These are phyloP conservation scores for Wickerhamiella pararugosa DNA, from an alignment of 1,139 yeast genomes.

Conservation along the genomic window DNA sequence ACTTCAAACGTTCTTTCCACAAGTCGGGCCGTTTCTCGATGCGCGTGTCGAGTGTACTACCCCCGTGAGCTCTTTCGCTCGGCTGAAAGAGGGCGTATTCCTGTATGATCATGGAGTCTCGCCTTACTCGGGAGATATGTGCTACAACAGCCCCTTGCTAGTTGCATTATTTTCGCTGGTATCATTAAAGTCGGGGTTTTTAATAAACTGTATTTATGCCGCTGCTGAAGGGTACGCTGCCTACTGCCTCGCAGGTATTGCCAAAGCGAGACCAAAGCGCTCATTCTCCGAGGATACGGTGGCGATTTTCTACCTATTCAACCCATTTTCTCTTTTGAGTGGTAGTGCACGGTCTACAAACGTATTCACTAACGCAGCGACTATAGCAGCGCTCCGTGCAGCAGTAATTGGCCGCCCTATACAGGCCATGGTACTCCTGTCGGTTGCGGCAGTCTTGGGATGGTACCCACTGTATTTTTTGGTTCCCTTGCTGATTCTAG, in stretches of 20 bases:
- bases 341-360: slow-evolving; percentile 57
- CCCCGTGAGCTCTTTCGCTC: slow-evolving; percentile 50
- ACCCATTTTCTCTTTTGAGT: slow-evolving; percentile 61
- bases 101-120: slow-evolving; percentile 44
- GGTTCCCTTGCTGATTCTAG: slow-evolving; percentile 8
- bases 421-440: slow-evolving; percentile 39
- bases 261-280: slow-evolving; percentile 24
- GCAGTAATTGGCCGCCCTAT: slow-evolving; percentile 29
- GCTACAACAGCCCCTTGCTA: slow-evolving; percentile 67
- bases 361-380: slow-evolving; percentile 41
- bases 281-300: slow-evolving; percentile 18
- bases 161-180: slow-evolving; percentile 36
- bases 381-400: slow-evolving; percentile 39
- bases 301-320: slow-evolving; percentile 50
- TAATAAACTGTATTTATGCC: slow-evolving; percentile 27
- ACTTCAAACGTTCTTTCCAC: slow-evolving; percentile 17
- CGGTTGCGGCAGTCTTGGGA: slow-evolving; percentile 51
- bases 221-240: slow-evolving; percentile 30
- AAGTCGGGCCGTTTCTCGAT: slow-evolving; percentile 29
- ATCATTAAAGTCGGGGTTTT: slow-evolving; percentile 15
- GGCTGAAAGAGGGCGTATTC: slow-evolving; percentile 68
- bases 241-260: slow-evolving; percentile 31
- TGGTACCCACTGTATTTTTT: slow-evolving; percentile 27
- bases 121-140: slow-evolving; percentile 74
- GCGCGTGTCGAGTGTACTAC: slow-evolving; percentile 64